phyloP scores from a whole-genome alignment of 2,329 filamentous ascomycete genomes.

The Botrytis hyacinthi region DNA sequence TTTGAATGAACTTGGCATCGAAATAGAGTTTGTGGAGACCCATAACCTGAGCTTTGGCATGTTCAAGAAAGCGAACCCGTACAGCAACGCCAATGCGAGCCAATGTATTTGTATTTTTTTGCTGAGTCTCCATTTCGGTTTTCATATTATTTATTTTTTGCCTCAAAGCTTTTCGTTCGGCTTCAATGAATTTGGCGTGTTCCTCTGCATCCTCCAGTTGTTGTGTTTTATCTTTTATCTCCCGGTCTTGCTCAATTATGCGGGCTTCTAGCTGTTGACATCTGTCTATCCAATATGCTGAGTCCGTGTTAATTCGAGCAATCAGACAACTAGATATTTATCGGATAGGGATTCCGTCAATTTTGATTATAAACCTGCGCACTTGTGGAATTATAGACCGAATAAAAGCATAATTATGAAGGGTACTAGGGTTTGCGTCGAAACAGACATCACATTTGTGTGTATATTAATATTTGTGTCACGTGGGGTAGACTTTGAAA shows the following conservation, averaged over 20 bases:
- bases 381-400: too few relatives aligned
- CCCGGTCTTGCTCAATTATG: background rate
- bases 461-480: background rate
- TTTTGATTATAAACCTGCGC: background rate
- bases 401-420: background rate
- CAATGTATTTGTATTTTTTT: background rate
- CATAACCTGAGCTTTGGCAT: background rate
- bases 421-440: background rate
- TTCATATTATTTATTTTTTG: background rate
- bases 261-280: background rate
- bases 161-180: background rate
- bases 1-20: background rate
- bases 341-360: too few relatives aligned
- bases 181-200: background rate
- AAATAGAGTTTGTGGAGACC: background rate
- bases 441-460: background rate
- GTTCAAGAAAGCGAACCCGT: constrained; percentile 2
- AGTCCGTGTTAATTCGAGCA: background rate
- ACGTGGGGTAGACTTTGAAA: background rate
- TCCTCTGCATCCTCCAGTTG: constrained; percentile 2
- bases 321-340: too few relatives aligned
- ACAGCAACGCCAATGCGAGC: background rate
- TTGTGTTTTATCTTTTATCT: background rate
- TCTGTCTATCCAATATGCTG: background rate
- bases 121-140: background rate